These are phyloP conservation scores for Aspergillus fischeri DNA, from an alignment of 2,329 filamentous ascomycete species.

Conservation along the genomic window DNA sequence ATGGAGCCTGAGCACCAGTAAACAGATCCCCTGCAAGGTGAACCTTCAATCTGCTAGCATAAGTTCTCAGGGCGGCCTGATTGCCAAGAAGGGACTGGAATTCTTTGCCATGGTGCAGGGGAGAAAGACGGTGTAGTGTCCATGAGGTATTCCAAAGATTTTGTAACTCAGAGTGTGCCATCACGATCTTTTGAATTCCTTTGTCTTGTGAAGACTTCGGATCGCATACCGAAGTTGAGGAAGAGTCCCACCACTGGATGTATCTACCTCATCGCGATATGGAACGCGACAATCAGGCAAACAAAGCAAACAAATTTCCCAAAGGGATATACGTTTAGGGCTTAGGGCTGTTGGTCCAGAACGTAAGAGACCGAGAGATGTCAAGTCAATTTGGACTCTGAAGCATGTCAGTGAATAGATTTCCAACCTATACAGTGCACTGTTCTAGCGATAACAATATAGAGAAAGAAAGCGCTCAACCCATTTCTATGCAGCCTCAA, in stretches of 20 bases:
- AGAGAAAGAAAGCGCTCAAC: neutral
- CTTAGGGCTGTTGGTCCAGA: neutral
- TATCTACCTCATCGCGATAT: neutral
- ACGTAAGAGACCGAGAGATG: neutral
- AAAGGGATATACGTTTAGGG: neutral
- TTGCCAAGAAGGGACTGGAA: conserved; percentile 32
- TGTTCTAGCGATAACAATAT: neutral
- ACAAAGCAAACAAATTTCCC: neutral
- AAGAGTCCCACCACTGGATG: neutral
- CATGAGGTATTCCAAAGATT: conserved; percentile 53
- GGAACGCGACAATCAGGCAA: neutral
- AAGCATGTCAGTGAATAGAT: neutral
- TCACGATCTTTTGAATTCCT: conserved; percentile 2
- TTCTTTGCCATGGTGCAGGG: conserved; percentile 47
- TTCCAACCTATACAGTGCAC: neutral
- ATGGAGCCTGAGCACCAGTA: conserved; percentile 41
- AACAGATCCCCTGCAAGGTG: conserved; percentile 48
- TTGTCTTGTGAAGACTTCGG: neutral
- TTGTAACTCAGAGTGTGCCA: conserved; percentile 25
- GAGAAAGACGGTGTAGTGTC: conserved; percentile 51
- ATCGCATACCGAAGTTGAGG: neutral
- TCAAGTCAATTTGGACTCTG: neutral
- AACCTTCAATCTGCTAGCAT: conserved; percentile 47
- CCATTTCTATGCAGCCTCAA: neutral
- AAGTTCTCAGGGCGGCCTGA: conserved; percentile 36